A percentile compares a stretch with the other conserved stretches of the same genome.
Conservation (phyloP, 108 stramenopile species). For the Skeletonema tropicum region DNA sequence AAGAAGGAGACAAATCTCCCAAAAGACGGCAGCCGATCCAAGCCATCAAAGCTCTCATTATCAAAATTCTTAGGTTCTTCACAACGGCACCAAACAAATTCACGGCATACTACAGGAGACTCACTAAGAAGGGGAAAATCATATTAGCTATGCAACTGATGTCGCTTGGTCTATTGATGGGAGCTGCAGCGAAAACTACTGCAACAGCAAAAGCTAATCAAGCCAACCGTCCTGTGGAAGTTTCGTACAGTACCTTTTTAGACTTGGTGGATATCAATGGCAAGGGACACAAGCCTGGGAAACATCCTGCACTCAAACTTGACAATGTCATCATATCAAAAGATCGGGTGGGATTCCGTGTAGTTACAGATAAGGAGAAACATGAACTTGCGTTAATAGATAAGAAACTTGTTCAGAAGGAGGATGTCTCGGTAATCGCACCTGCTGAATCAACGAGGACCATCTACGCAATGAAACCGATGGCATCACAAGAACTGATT, state of each 20-base stretch:
- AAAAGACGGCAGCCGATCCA: slow-evolving; percentile 11
- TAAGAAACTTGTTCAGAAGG: slow-evolving; percentile 29
- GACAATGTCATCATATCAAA: slow-evolving; percentile 66
- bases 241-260: slow-evolving; percentile 74
- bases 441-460: slow-evolving; percentile 28
- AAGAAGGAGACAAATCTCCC: slow-evolving; percentile 2
- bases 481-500: slow-evolving; percentile 68
- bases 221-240: slow-evolving; percentile 61
- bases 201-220: slow-evolving; percentile 3
- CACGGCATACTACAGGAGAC: slow-evolving; percentile 10
- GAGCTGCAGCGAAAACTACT: slow-evolving; percentile 22
- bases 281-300: slow-evolving; percentile 39
- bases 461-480: slow-evolving; percentile 63
- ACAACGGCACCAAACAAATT: slow-evolving; percentile 21
- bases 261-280: slow-evolving; percentile 66
- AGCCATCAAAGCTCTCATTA: slow-evolving; percentile 3
- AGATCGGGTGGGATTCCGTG: slow-evolving; percentile 60
- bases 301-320: slow-evolving; percentile 46
- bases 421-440: slow-evolving; percentile 38
- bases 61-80: slow-evolving; percentile 10
- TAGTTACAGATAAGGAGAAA: slow-evolving; percentile 45
- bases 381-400: slow-evolving; percentile 36
- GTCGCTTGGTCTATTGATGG: slow-evolving; percentile 21
- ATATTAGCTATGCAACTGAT: slow-evolving; percentile 23
- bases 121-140: slow-evolving; percentile 22